Conservation (phyloP, 73 alveolate species). For the Stentor coeruleus region DNA sequence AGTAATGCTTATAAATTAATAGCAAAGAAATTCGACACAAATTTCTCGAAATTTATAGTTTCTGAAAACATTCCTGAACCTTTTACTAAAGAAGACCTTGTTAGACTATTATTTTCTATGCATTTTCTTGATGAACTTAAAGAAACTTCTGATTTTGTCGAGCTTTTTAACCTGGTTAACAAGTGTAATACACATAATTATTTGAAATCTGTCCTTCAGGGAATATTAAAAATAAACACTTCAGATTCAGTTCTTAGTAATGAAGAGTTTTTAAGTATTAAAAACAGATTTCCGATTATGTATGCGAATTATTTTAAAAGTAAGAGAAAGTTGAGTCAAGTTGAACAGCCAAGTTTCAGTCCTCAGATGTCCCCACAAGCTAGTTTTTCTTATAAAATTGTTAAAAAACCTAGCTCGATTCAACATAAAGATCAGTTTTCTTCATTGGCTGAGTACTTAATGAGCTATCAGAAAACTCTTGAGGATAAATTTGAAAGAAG, state of each 20-base stretch:
- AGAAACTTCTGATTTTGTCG: not conserved
- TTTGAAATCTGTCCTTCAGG: not conserved
- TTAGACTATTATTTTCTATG: too few species aligned
- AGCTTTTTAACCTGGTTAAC: not conserved
- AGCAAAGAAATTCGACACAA: not conserved
- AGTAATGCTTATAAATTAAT: too few species aligned
- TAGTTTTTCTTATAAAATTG: not conserved
- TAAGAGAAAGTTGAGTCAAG: not conserved
- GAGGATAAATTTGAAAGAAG: not conserved
- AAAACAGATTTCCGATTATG: not conserved
- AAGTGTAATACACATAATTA: not conserved
- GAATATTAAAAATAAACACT: not conserved
- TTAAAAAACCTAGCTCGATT: too few species aligned
- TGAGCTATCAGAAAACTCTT: not conserved
- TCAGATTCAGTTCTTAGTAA: not conserved
- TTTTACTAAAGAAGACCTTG: too few species aligned
- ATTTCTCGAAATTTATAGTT: too few species aligned
- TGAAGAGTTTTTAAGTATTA: not conserved
- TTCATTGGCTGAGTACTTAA: not conserved
- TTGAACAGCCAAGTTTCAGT: not conserved
- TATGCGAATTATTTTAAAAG: too few species aligned
- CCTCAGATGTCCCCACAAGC: not conserved
- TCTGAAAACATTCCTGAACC: too few species aligned
- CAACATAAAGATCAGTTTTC: not conserved
- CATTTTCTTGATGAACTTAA: not conserved